phyloP scores from a whole-genome alignment of 192 early-diverging fungal species.

The Entomortierella beljakovae region DNA sequence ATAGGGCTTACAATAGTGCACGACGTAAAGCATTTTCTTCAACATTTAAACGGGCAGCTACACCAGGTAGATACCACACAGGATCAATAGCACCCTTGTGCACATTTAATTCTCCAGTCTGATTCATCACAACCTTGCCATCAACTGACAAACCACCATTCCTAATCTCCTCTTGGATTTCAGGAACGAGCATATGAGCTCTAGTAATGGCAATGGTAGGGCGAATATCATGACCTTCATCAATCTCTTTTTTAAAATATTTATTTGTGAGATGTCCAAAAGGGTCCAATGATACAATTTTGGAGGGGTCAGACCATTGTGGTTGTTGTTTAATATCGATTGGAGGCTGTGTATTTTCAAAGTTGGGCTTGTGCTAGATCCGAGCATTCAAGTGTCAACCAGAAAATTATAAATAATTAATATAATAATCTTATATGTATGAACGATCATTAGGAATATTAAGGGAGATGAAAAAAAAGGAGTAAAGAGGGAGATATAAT shows the following conservation, averaged over 20 bases:
- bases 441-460: background rate
- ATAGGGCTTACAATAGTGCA: constrained; percentile 80
- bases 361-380: constrained; percentile 88
- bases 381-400: constrained; percentile 5
- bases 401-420: background rate
- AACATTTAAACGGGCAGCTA: constrained; percentile 89
- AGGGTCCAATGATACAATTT: constrained; percentile 95
- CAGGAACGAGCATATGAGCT: constrained; percentile 95
- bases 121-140: constrained; percentile 84
- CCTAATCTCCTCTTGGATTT: constrained; percentile 82
- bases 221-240: constrained; percentile 82
- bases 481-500: background rate
- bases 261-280: constrained; percentile 86
- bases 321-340: constrained; percentile 82
- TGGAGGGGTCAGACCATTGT: constrained; percentile 84
- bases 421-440: background rate
- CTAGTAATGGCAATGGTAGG: constrained; percentile 94
- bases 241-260: constrained; percentile 70
- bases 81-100: constrained; percentile 95
- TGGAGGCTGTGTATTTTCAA: constrained; percentile 88
- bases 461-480: background rate
- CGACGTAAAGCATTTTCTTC: constrained; percentile 86
- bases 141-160: constrained; percentile 77
- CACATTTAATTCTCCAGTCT: constrained; percentile 84
- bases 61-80: constrained; percentile 95